Conservation (phyloP, 2,329 filamentous ascomycete species). For the Triangularia setosa region DNA sequence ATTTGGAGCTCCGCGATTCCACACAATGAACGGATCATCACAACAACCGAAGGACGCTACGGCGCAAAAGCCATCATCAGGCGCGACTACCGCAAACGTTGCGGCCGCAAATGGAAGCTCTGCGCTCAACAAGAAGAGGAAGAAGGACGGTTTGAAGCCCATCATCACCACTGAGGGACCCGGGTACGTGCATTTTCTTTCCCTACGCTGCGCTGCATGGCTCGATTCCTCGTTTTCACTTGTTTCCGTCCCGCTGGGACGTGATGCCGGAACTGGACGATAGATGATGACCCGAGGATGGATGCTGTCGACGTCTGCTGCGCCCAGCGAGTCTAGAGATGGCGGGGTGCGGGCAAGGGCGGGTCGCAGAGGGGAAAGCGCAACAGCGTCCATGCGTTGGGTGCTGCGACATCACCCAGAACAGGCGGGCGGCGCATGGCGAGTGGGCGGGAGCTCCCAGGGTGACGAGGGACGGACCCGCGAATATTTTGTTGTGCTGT, state of each 20-base stretch:
- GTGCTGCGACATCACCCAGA: conserved; percentile 24
- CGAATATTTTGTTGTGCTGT: conserved; percentile 19
- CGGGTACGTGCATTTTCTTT: conserved; percentile 35
- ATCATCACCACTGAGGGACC: conserved; percentile 66
- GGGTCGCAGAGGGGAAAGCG: conserved; percentile 20
- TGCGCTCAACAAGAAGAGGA: conserved; percentile 60
- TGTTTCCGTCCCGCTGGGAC: neutral
- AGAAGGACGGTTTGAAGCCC: conserved; percentile 70
- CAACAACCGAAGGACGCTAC: conserved; percentile 9
- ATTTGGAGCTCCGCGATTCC: conserved; percentile 1
- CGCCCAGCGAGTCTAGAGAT: conserved; percentile 17
- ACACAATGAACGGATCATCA: conserved; percentile 29
- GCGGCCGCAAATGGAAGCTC: conserved; percentile 25
- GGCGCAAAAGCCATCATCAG: conserved; percentile 16
- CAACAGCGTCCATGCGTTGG: conserved; percentile 22
- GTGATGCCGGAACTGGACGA: neutral
- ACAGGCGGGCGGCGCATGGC: conserved; percentile 16
- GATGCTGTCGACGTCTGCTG: conserved; percentile 4
- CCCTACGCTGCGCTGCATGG: neutral
- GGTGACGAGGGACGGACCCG: conserved; percentile 10
- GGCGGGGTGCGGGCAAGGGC: conserved; percentile 26
- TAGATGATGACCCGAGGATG: neutral
- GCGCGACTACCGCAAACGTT: conserved; percentile 14
- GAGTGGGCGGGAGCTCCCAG: conserved; percentile 1
- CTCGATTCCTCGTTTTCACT: neutral